Base-by-base conservation (phyloP, 1,284 basidiomycete genomes). In the Taiwanofungus camphoratus region DNA sequence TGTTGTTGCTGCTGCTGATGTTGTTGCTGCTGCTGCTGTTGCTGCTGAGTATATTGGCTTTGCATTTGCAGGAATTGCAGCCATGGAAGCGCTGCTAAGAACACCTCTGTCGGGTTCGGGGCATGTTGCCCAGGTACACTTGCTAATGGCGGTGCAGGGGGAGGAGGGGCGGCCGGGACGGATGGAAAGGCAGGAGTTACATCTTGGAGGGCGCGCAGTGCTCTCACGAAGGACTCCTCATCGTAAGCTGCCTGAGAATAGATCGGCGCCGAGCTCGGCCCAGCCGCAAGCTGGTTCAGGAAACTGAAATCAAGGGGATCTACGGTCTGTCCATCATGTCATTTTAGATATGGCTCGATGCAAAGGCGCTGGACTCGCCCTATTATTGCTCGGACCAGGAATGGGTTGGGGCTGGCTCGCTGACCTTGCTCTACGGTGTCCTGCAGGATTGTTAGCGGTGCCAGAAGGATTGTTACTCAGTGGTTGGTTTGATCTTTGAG, bases 61-160 rank as follows among this genome's bases (percentile, higher is more conserved):
- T 58, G 54, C 43, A 55, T 44, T 36, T 61, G 60, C 52, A 62
- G 46, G 30, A 52, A 60, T 30, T 62, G 59, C 39, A 62, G 49
- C 53, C 54, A 60, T 11, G 55, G 55, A 18, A 57, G 46, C 33
- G 54, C 54, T 21, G 60, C 58, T 22, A 60, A 42, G 47, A 62
- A 59, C 32, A 58, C 53, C 37, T 59, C 55, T 20, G 57, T 55
- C 15, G 60, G 32, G 33, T 58, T 53, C 19, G 58, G 58, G 26
- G 50, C 51, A 4, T 38, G 26, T 16, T 20, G 23, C 36, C 48
- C 48, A 20, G 43, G 49, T 29, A 36, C 40, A 15, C 43, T 41
- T 13, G 45, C 32, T 21, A 50, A 53, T 31, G 44, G 44, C 22
- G 45, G 42, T 2, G 36, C 35, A 12, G 39, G 31, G 19, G 45